Base-by-base conservation (phyloP, 345 rosid species). In the Populus alba region DNA sequence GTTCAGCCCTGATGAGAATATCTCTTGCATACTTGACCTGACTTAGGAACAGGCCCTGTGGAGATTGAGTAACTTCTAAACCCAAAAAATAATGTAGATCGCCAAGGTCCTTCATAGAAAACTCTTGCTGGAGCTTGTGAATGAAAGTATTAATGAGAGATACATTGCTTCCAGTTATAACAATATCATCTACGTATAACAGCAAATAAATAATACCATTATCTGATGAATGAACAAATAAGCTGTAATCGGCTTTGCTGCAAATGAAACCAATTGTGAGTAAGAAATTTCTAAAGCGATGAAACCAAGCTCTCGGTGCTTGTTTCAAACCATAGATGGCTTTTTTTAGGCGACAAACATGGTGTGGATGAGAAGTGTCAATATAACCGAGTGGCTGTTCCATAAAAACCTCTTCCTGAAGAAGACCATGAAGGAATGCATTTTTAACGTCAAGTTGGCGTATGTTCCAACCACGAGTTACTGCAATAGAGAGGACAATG, bases 141-240 rank as follows among this genome's bases (percentile, higher is more conserved):
- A 17, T 68, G 0, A 35, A 1, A 17, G 9, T 68, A 0, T 68
- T 0, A 17, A 68, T 39, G 0, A 38, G 39, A 0, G 4, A 3
- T 0, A 0, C 20, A 3, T 37, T 35, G 45, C 8, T 29, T n/a
- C 23, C 22, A 0, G 5, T 33, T 0, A 68, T 7, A 0, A 68
- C 5, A 18, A 38, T 68, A 38, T 68, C 71, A 35, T 68, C 27
- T 0, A 68, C 27, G 0, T 68, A 68, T 9, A 68, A 6, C 3
- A 68, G 27, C 5, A 68, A 2, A 37, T 33, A 68, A 3, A 68
- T 16, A 0, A n/a, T 33, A 0, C 0, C 23, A 7, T 8, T 0
- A 0, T 11, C 0, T 37, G 2, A 0, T 8, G 43, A 23, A 3
- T 33, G 5, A 0, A 38, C 6, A 17, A 68, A 35, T 0, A 68